A percentile compares a stretch with the other conserved stretches of the same genome.
These are phyloP conservation scores for Boletus barrowsii DNA, from an alignment of 768 basidiomycete genomes.

Conservation along the genomic window DNA sequence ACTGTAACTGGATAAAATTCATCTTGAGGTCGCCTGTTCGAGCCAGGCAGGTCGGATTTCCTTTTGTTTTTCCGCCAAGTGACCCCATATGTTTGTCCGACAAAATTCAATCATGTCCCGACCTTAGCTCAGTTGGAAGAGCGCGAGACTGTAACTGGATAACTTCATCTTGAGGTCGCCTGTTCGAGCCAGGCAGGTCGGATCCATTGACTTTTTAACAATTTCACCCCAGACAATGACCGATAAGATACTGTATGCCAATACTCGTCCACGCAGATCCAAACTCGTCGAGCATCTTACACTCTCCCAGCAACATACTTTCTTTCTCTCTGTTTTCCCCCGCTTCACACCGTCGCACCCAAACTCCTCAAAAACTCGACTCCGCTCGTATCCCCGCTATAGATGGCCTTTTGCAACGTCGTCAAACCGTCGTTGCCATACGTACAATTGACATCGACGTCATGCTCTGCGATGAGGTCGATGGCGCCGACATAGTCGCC, in stretches of 20 bases:
- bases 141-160: constrained; percentile 44
- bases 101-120: not conserved
- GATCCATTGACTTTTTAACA: too few species aligned
- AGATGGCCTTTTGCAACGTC: constrained; percentile 24
- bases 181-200: constrained; percentile 38
- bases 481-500: constrained; percentile 20
- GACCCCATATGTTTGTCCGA: too few species aligned
- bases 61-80: not conserved
- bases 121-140: constrained; percentile 44
- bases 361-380: constrained; percentile 17
- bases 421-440: constrained; percentile 19
- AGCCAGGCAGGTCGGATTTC: constrained; percentile 38
- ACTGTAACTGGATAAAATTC: constrained; percentile 36
- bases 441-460: constrained; percentile 19
- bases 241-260: too few species aligned
- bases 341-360: constrained; percentile 16
- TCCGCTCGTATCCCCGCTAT: constrained; percentile 18
- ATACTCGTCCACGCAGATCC: too few species aligned
- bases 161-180: constrained; percentile 41
- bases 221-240: too few species aligned
- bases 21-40: constrained; percentile 47
- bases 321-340: too few species aligned
- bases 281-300: too few species aligned
- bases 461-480: constrained; percentile 17
- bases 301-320: too few species aligned